Conservation (phyloP, 192 early-diverging fungal species). For the Linderina pennispora region DNA sequence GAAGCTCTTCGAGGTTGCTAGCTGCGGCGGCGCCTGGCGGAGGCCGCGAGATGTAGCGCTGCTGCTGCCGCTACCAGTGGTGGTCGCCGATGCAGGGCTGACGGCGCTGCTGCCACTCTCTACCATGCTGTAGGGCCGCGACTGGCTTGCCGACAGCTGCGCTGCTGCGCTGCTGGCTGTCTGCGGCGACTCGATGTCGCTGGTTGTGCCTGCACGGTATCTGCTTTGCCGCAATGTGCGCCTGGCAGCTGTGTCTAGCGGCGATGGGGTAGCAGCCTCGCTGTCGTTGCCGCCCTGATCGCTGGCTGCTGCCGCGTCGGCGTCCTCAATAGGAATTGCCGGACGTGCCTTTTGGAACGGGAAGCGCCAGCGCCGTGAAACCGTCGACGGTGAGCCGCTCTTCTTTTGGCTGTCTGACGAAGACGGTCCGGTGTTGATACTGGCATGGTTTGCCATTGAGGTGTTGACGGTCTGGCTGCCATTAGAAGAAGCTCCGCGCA, state of each 20-base stretch:
- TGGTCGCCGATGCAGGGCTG: neutral
- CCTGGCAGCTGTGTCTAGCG: conserved; percentile 1
- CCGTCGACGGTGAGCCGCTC: conserved; percentile 32
- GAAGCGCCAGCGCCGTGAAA: conserved; percentile 32
- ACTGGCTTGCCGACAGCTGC: conserved; percentile 6
- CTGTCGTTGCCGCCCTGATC: conserved; percentile 1
- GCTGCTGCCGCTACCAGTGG: neutral
- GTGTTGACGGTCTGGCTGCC: too few species aligned
- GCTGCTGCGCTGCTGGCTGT: conserved; percentile 10
- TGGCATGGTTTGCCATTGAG: too few species aligned
- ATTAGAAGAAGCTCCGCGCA: conserved; percentile 8
- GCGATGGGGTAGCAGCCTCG: conserved; percentile 1
- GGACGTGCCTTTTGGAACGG: too few species aligned
- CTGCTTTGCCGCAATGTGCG: conserved; percentile 22
- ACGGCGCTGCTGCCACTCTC: conserved; percentile 16
- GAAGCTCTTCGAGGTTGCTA: too few species aligned
- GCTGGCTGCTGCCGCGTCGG: conserved; percentile 3
- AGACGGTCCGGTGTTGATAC: conserved; percentile 4
- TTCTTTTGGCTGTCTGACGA: conserved; percentile 20
- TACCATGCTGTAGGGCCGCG: conserved; percentile 43
- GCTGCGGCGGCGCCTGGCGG: too few species aligned
- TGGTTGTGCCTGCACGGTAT: conserved; percentile 42
- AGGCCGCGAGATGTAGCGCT: too few species aligned
- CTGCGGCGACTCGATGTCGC: conserved; percentile 40
- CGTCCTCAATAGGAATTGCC: too few species aligned